Evolutionary conservation across 345 rosid genomes (phyloP), one percentile per base, ranked within the genome.

Genomic region (Bruguiera gymnorhiza): DNA sequence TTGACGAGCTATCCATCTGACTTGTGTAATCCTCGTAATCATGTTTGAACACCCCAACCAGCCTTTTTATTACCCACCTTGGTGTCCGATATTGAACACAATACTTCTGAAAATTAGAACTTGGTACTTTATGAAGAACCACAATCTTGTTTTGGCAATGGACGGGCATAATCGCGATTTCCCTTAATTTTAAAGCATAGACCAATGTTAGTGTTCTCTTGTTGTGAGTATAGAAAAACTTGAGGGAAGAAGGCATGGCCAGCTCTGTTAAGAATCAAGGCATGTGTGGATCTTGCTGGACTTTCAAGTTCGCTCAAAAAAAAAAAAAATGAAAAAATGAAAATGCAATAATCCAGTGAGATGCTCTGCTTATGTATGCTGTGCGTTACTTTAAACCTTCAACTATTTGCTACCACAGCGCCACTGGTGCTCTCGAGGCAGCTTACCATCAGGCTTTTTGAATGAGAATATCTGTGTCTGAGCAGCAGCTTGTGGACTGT

Each of bases 401-500:
- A 53, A 51, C 59, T 5, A 48, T 72, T 65, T 37, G 37, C 23
- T 10, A 6, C 66, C 78, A 67, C 83, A 94, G 99, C 61, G 88
- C 99, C 9, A 95, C 99, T 65, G 99, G 99, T 71, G 91, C 99
- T 48, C 96, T 94, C 50, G 99, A 94, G 83, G 97, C 97, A 63
- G 99, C 98, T 74, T 95, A 95, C 74, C 92, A 81, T 76, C 99
- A 91, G 73, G 97, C 97, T 34, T 87, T 82, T 75, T 92, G 96
- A 62, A 92, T 89, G 76, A 81, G 65, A 56, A 89, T 92, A 61
- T 87, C 93, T 54, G 81, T 95, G 15, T 92, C 99, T 20, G 99
- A 95, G 78, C 99, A 95, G 71, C 99, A 95, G 84, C 97, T 95
- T 69, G 99, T 95, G 73, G 99, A 95, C 80, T 95, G 99, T 66